Base-by-base conservation (phyloP, 306 rosid genomes). In the Canavalia gladiata region DNA sequence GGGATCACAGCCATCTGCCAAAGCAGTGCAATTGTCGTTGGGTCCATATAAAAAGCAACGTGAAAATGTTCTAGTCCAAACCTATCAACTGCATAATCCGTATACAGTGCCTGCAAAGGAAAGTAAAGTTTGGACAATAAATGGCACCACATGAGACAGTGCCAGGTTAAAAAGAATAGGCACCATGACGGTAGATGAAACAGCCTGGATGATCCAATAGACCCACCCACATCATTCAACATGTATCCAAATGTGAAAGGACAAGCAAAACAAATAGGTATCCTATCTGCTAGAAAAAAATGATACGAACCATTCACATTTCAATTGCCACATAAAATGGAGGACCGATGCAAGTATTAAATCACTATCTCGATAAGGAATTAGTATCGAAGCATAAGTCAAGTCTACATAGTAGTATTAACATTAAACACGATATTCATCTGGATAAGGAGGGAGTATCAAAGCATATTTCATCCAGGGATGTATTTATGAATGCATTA, bases 1-100 rank as follows among this genome's bases (percentile, higher is more conserved):
- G 33, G 60, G 83, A 81, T 79, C 88, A 77, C 67, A 79, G 42
- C 74, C 65, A 79, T 70, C 79, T 60, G 74, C 77, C 76, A 39
- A 69, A 65, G 78, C 72, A 72, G 72, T 25, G 65, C 65, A 51
- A 68, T 31, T 72, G 77, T 58, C 70, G 72, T 25, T 68, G 75
- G 84, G 85, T 75, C 83, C 81, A 58, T 31, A 9, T 54, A 79
- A 68, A 64, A 65, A 68, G 42, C 83, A 80, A 49, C 10, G 29
- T 43, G 79, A 68, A 81, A 73, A 77, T 66, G 79, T 81, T 77
- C 29, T 35, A 25, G 25, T 72, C 51, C 75, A 66, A 64, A 37
- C 74, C 74, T 50, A 46, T 82, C 74, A 77, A 71, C 59, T 71
- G 76, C 74, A 79, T 39, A 79, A 47, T 46, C 64, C 45, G 3